Conservation (phyloP, 371 early-diverging fungal species). For the Quaeritorhiza haematococci region DNA sequence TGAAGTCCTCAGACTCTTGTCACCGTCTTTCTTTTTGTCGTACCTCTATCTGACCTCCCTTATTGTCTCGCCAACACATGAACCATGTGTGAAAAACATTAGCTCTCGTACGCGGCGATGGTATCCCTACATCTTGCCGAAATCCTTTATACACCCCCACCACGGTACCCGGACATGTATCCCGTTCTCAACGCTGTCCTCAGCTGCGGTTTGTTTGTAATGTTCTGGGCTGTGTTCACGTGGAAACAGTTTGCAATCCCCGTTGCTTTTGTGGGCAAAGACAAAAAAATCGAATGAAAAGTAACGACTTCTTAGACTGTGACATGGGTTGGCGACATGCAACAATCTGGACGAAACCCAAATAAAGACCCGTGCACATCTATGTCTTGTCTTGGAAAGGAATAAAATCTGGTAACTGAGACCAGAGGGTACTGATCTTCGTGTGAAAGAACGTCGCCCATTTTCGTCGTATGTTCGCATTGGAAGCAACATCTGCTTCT, state of each 20-base stretch:
- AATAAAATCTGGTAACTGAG: too few species aligned
- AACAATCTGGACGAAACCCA: too few species aligned
- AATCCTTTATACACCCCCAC: conserved; percentile 46
- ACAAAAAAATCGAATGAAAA: background rate
- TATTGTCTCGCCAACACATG: background rate
- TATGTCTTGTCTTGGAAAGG: too few species aligned
- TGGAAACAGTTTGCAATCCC: conserved; percentile 10
- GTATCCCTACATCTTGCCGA: conserved; percentile 58
- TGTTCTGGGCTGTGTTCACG: conserved; percentile 40
- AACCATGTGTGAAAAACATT: too few species aligned
- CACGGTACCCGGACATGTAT: conserved; percentile 71
- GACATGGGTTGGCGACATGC: too few species aligned
- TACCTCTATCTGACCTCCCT: conserved; percentile 1
- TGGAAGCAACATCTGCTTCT: too few species aligned
- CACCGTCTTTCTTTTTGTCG: background rate
- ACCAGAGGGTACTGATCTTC: too few species aligned
- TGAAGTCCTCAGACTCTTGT: background rate
- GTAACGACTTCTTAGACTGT: too few species aligned
- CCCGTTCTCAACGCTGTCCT: conserved; percentile 71
- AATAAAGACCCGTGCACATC: too few species aligned
- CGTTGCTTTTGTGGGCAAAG: background rate
- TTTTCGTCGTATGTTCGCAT: too few species aligned
- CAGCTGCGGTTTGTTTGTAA: conserved; percentile 59
- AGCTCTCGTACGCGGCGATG: conserved; percentile 51
- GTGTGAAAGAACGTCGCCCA: too few species aligned